Evolutionary conservation across 352 stramenopile genomes (phyloP).

Genomic region (Phytophthora kernoviae): DNA sequence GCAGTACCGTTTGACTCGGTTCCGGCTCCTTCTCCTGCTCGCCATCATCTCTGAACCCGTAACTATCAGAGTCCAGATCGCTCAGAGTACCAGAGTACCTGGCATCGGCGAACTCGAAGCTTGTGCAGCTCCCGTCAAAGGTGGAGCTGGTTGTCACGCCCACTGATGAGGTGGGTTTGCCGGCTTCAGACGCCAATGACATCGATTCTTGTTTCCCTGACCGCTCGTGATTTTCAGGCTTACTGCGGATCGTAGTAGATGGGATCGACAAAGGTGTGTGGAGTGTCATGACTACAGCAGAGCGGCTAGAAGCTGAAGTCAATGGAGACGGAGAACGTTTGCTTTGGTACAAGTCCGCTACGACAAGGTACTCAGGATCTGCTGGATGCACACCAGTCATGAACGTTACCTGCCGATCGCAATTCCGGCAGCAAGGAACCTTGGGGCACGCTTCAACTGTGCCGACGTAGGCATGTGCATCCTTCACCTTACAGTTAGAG

Average conservation of each 20-base stretch:
- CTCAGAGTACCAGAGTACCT: constrained; percentile 25
- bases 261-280: constrained; percentile 13
- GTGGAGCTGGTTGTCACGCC: constrained; percentile 22
- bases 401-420: constrained; percentile 29
- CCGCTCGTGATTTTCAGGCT: constrained; percentile 6
- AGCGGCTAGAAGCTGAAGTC: constrained; percentile 5
- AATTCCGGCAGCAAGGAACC: constrained; percentile 40
- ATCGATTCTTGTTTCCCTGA: constrained; percentile 1
- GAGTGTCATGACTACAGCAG: constrained; percentile 2
- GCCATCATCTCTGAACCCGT: constrained; percentile 2
- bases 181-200: constrained; percentile 13
- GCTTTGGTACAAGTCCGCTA: constrained; percentile 33
- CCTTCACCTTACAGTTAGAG: constrained; percentile 54
- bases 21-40: constrained; percentile 24
- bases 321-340: constrained; percentile 1
- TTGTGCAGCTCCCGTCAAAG: constrained; percentile 22
- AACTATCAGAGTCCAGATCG: constrained; percentile 24
- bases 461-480: constrained; percentile 40
- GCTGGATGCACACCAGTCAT: constrained; percentile 28
- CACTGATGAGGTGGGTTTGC: constrained; percentile 12
- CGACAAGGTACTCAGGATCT: constrained; percentile 29
- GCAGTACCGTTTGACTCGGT: constrained; percentile 4
- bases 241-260: constrained; percentile 3
- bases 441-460: constrained; percentile 15
- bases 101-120: constrained; percentile 20